Base-by-base conservation (phyloP, 352 stramenopile genomes). In the Phytopythium boreale region DNA sequence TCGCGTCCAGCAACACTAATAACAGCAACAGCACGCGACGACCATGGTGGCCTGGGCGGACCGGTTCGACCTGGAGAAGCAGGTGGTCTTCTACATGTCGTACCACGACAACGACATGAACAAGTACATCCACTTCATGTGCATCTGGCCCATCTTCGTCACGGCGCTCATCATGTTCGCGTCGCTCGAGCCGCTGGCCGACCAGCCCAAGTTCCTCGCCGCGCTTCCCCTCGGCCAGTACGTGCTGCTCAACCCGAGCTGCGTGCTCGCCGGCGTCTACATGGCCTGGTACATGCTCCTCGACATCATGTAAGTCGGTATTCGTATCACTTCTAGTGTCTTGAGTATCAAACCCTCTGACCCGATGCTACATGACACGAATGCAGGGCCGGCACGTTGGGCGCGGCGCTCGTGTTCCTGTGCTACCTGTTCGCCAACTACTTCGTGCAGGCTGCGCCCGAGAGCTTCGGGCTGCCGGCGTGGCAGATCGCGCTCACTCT, bases 91-190 rank as follows among this genome's bases (percentile, higher is more conserved):
- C 79, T 96, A 96, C 74, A 67, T 92, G 44, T 92, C 83, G 29
- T 96, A 96, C 76, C 88, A 96, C 61, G 71, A 84, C 73, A 84
- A 96, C 74, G 79, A 76, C 55, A 68, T 83, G 52, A 97, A 97
- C 76, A 77, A 94, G 72, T 79, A 62, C 58, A 92, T 97, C 70
- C 89, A 97, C 70, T 72, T 97, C 50, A 59, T 69, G 36, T 97
- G 86, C 69, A 93, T 97, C 71, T 95, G 86, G 85, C 88, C 85
- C 63, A 91, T 96, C 63, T 81, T 97, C 52, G 77, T 92, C 55
- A 92, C 89, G 31, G 83, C 77, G 22, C 69, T 93, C 57, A 82
- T 89, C 52, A 75, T 96, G 55, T 67, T 90, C 22, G 80, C 80
- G 51, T 71, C 81, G 56, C 79, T 81, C 50, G 44, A 75, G 63